Percentiles rank a stretch among this genome's conserved stretches.
These are phyloP conservation scores for Yarrowia porcina DNA, from an alignment of 805 yeast genomes.

Conservation along the genomic window DNA sequence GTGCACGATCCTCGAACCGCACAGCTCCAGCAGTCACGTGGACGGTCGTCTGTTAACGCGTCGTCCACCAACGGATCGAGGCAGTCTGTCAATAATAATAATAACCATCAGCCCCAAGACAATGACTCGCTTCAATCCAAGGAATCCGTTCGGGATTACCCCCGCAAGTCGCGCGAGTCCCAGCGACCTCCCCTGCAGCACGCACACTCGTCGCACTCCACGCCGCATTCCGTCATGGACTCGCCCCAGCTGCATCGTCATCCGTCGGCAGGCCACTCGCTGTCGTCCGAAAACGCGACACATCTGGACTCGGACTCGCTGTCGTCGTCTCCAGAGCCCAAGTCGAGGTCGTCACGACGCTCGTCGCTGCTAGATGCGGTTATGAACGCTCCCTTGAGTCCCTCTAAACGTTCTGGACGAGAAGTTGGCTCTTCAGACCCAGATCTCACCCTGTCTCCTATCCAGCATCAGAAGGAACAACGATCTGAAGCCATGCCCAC, in stretches of 20 bases:
- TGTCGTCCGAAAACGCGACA: conserved; percentile 7
- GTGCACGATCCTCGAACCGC: not conserved
- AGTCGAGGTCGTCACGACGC: conserved; percentile 4
- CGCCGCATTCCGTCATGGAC: conserved; percentile 15
- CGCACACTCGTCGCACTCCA: conserved; percentile 3
- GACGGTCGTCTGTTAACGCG: not conserved
- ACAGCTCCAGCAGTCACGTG: not conserved
- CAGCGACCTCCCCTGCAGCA: conserved; percentile 14
- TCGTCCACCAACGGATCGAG: not conserved
- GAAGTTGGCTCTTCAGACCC: conserved; percentile 11
- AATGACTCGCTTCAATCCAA: not conserved
- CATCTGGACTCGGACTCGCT: conserved; percentile 12
- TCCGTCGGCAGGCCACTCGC: not conserved
- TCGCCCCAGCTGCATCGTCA: conserved; percentile 7
- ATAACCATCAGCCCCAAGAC: no score
- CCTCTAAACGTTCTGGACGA: not conserved
- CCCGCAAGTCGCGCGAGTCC: conserved; percentile 6
- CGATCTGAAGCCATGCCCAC: conserved; percentile 1
- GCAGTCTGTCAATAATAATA: not conserved
- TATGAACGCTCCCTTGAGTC: conserved; percentile 16
- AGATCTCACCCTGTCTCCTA: conserved; percentile 5
- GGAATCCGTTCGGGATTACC: conserved; percentile 2
- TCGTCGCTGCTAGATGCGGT: conserved; percentile 20
- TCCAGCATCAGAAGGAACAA: conserved; percentile 1
- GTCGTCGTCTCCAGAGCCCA: conserved; percentile 8